Base-by-base conservation (phyloP, 768 basidiomycete species). In the Piloderma croceum region DNA sequence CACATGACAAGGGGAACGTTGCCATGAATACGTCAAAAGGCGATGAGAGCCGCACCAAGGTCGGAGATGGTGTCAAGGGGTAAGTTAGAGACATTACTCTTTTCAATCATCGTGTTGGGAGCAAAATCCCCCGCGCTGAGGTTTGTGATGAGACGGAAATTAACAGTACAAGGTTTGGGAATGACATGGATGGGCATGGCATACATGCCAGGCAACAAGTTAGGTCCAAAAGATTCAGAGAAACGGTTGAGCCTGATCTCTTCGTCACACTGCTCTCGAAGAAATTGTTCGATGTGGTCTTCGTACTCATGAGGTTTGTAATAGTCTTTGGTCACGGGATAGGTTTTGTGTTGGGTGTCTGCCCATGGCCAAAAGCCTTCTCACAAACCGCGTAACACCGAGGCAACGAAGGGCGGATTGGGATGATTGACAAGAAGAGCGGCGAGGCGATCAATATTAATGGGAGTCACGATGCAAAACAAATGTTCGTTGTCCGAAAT, bases 311-410 rank as follows among this genome's bases (percentile, higher is more conserved):
- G 48, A 23, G 34, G 49, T 34, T 34, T 17, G 7, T 57, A 57
- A 29, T 43, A 50, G 34, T 67, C 61, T 18, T 46, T 45, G 1
- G 51, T 58, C 5, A 24, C 36, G 11, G 60, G 64, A 22, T 52
- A 54, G 4, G 18, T 42, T 3, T n/a, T n/a, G n/a, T n/a, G n/a
- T n/a, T n/a, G n/a, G n/a, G n/a, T n/a, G n/a, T n/a, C n/a, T n/a
- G n/a, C 33, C 40, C 43, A 67, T 1, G 72, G 73, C 72, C 71
- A 74, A 47, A 73, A 73, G 2, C 73, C 71, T 2, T 65, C 47
- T 1, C 50, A 41, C 0, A 75, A 49, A 0, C 56, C 56, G 0
- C 21, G 7, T 6, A 44, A 24, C 0, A 72, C 60, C 0, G 65
- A 73, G 0, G 45, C 4, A 0, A 73, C 68, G 19, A 69, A 63